phyloP scores from a whole-genome alignment of 768 basidiomycete genomes.

The button mushroom (Agaricus bisporus) region DNA sequence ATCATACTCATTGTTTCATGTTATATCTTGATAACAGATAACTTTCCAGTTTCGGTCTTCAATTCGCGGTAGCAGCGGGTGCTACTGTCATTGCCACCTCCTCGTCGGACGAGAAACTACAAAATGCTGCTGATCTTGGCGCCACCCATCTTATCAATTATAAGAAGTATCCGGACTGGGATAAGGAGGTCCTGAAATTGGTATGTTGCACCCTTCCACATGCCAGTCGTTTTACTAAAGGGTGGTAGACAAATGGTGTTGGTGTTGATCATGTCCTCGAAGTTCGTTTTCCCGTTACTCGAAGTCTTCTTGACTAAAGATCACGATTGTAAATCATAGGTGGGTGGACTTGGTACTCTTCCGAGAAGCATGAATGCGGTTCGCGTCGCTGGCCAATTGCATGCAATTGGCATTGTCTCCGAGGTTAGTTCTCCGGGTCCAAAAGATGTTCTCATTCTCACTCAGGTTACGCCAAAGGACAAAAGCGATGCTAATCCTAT shows the following conservation, averaged over 20 bases:
- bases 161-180: constrained; percentile 51
- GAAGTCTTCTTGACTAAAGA: no score
- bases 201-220: constrained; percentile 21
- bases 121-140: constrained; percentile 45
- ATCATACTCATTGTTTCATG: no score
- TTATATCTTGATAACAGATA: no score
- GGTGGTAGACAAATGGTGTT: constrained; percentile 26
- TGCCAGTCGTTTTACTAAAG: background rate
- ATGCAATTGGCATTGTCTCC: constrained; percentile 48
- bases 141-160: constrained; percentile 58
- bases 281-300: constrained; percentile 18
- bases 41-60: constrained; percentile 40
- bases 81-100: constrained; percentile 64
- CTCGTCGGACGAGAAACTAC: constrained; percentile 58
- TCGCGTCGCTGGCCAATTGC: constrained; percentile 36
- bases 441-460: background rate
- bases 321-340: constrained; percentile 26
- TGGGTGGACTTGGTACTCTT: constrained; percentile 50
- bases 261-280: constrained; percentile 37
- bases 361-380: constrained; percentile 33
- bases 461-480: background rate
- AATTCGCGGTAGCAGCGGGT: constrained; percentile 57
- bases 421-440: constrained; percentile 20
- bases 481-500: constrained; percentile 22
- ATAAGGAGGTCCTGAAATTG: constrained; percentile 39